Evolutionary conservation across 2,329 filamentous ascomycete species (phyloP), one percentile per base, ranked within the genome.

Genomic region (Aspergillus unguis): DNA sequence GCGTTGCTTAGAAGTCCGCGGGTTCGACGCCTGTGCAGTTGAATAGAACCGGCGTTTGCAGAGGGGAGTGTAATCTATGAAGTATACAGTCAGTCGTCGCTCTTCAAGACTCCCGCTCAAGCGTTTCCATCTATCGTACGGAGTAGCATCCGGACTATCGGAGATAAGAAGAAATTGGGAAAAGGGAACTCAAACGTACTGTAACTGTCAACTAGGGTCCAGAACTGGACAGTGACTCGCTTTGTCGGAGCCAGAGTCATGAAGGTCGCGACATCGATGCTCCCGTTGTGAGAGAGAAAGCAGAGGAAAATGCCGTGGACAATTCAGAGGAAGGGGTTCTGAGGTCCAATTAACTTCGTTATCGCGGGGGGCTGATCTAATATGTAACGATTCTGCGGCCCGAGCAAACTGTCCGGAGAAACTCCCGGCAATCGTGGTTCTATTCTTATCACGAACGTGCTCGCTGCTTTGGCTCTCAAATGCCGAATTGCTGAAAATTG

Each of bases 231-330:
- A 59, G 69, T 67, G 60, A 69, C 67, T 63, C 68, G 68, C 67
- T 66, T 70, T 52, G 67, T 59, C 61, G 66, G 62, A 63, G 62
- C 58, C 59, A 65, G 56, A 69, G 66, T 73, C 72, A 74, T 74
- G 62, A 65, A 70, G 64, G 62, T 56, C 57, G 47, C 55, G 55
- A 58, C 61, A 66, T 65, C 58, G 55, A 58, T 36, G 37, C 52
- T 58, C 58, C 53, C 57, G 57, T 53, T 17, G 17, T 17, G 47
- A 41, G 27, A 48, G 48, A 42, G 10, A 45, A 28, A 32, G 23
- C 38, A 33, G 42, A 44, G 36, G 46, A 35, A 43, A 47, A 33
- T 9, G 45, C 37, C 35, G 38, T 48, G 37, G 43, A 44, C 46
- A 43, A 35, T 33, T 40, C 46, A 32, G 48, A 43, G 37, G 51